Evolutionary conservation across 345 rosid genomes (phyloP).

Genomic region (Geranium rotundifolium): DNA sequence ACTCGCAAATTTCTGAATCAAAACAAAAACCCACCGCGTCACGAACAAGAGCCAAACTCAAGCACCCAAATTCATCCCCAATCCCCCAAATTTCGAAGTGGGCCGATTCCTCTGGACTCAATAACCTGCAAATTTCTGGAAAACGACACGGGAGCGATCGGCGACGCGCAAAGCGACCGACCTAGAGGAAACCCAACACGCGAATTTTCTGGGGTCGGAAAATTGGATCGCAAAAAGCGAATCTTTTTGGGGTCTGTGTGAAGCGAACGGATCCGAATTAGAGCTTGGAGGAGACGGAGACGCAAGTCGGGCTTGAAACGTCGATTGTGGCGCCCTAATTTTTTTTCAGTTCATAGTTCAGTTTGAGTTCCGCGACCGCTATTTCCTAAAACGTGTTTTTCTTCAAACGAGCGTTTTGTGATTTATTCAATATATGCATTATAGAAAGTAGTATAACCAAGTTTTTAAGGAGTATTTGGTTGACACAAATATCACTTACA

Average conservation of each 20-base stretch:
- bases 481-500: too few species aligned
- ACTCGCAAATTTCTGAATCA: neutral
- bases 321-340: too few species aligned
- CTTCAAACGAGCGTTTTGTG: too few species aligned
- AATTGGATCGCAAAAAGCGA: neutral
- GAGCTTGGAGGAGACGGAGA: too few species aligned
- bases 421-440: too few species aligned
- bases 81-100: neutral
- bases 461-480: too few species aligned
- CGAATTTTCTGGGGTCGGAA: neutral
- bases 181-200: neutral
- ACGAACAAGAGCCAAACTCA: neutral
- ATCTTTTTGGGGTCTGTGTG: neutral
- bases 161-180: neutral
- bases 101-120: neutral
- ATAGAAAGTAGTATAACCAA: too few species aligned
- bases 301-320: too few species aligned
- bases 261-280: conserved; percentile 4
- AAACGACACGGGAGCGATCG: neutral
- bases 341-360: too few species aligned
- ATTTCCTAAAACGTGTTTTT: too few species aligned
- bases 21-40: neutral
- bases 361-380: too few species aligned
- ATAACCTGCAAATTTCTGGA: neutral
- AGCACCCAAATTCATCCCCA: neutral